These are phyloP conservation scores for Claviceps digitariae DNA, from an alignment of 2,329 filamentous ascomycete genomes.

Conservation along the genomic window DNA sequence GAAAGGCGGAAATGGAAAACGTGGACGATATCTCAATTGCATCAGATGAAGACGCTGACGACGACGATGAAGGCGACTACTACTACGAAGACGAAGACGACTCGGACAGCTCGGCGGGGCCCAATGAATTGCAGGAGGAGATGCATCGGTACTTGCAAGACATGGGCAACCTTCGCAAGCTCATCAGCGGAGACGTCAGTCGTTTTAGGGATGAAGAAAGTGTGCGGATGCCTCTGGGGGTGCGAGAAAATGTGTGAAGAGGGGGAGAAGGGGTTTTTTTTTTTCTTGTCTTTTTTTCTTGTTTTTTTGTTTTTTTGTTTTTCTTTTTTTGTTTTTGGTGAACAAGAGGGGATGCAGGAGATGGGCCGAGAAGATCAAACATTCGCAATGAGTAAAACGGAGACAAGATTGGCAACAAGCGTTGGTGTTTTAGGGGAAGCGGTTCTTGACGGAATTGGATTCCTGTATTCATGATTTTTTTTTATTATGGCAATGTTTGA, in stretches of 20 bases:
- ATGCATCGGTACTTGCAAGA: slow-evolving; percentile 77
- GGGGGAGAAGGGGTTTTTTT: too few species aligned
- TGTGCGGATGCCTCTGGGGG: slow-evolving; percentile 36
- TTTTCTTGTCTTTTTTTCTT: too few species aligned
- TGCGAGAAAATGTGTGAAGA: slow-evolving; percentile 25
- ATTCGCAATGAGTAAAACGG: too few species aligned
- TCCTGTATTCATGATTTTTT: too few species aligned
- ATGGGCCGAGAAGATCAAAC: too few species aligned
- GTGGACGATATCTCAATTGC: slow-evolving; percentile 23
- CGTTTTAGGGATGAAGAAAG: slow-evolving; percentile 51
- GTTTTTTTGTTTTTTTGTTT: too few species aligned
- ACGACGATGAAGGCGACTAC: slow-evolving; percentile 33
- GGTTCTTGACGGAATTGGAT: too few species aligned
- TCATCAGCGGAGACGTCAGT: slow-evolving; percentile 64
- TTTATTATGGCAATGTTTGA: neutral
- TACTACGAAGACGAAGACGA: slow-evolving; percentile 47
- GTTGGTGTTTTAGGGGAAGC: too few species aligned
- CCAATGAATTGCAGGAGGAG: slow-evolving; percentile 62
- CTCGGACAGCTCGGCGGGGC: slow-evolving; percentile 30
- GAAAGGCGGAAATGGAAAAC: slow-evolving; percentile 15
- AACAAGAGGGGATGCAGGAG: neutral
- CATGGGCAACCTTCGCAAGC: slow-evolving; percentile 49
- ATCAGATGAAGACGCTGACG: neutral
- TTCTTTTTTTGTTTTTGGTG: too few species aligned
- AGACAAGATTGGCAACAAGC: too few species aligned